phyloP scores from a whole-genome alignment of 2,329 filamentous ascomycete genomes.

The Aspergillus nomiae region DNA sequence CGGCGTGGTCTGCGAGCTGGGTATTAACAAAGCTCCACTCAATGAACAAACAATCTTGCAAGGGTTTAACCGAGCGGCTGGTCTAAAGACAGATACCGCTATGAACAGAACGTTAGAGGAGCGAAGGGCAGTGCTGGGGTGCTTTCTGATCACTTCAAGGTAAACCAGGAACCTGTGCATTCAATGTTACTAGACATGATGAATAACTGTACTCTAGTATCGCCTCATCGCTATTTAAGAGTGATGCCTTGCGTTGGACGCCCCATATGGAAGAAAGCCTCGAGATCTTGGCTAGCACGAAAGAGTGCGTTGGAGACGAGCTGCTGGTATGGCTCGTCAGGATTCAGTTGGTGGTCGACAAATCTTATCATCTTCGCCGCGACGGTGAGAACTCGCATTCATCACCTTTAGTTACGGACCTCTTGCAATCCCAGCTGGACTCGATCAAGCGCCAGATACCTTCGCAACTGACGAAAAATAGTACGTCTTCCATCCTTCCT shows the following conservation, averaged over 20 bases:
- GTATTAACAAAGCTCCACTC: conserved; percentile 3
- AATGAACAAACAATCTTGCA: background rate
- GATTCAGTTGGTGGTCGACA: conserved; percentile 20
- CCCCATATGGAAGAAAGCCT: conserved; percentile 61
- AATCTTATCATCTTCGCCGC: background rate
- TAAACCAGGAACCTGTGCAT: conserved; percentile 20
- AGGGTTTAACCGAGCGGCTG: too few species aligned
- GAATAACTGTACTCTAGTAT: conserved; percentile 31
- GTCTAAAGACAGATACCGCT: background rate
- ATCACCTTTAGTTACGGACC: conserved; percentile 4
- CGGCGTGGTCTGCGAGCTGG: conserved; percentile 18
- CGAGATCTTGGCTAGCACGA: conserved; percentile 45
- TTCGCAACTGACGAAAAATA: background rate
- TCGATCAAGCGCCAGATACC: conserved; percentile 1
- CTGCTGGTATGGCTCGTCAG: conserved; percentile 41
- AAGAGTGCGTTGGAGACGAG: conserved; percentile 53
- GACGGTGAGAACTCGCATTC: background rate
- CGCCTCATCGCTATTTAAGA: conserved; percentile 48
- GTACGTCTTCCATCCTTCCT: background rate
- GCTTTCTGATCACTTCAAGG: conserved; percentile 49
- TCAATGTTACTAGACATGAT: background rate
- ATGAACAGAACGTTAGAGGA: conserved; percentile 49
- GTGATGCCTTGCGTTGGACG: conserved; percentile 60
- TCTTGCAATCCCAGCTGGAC: conserved; percentile 5
- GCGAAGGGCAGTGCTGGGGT: conserved; percentile 51